Conservation (phyloP, 306 rosid genomes). For the Sindora glabra region DNA sequence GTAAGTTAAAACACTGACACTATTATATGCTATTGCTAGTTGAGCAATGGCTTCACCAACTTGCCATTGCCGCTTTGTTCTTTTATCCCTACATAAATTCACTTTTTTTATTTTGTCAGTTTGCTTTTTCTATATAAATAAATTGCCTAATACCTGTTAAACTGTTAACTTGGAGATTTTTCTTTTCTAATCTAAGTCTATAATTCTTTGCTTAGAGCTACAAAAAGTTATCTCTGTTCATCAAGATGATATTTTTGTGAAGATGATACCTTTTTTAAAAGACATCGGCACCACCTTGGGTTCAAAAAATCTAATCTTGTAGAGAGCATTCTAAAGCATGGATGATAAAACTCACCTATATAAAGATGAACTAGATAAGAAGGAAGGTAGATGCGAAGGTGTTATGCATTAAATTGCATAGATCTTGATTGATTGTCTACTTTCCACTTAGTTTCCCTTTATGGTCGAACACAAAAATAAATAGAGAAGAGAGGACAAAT, state of each 20-base stretch:
- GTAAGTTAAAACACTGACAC: constrained; percentile 77
- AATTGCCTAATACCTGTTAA: no score
- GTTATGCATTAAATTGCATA: constrained; percentile 6
- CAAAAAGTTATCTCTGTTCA: constrained; percentile 21
- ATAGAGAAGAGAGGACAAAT: no score
- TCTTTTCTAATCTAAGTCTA: not conserved
- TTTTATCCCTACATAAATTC: constrained; percentile 11
- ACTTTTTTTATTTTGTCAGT: not conserved
- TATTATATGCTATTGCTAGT: constrained; percentile 53
- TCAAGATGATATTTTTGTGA: constrained; percentile 12
- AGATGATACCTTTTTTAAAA: constrained; percentile 19
- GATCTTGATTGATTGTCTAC: constrained; percentile 4
- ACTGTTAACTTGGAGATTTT: no score
- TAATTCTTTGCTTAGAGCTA: not conserved
- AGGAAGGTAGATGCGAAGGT: constrained; percentile 6
- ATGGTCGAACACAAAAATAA: not conserved
- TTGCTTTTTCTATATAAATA: no score
- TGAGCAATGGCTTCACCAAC: constrained; percentile 39
- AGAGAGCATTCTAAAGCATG: not conserved
- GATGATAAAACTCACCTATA: not conserved
- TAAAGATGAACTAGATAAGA: constrained; percentile 4
- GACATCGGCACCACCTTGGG: constrained; percentile 28
- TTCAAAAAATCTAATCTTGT: constrained; percentile 26
- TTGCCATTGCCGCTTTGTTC: constrained; percentile 35
- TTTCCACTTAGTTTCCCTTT: not conserved